Percentiles rank a stretch among this genome's conserved stretches.
phyloP scores from a whole-genome alignment of 352 stramenopile species.

The Globisporangium polare region DNA sequence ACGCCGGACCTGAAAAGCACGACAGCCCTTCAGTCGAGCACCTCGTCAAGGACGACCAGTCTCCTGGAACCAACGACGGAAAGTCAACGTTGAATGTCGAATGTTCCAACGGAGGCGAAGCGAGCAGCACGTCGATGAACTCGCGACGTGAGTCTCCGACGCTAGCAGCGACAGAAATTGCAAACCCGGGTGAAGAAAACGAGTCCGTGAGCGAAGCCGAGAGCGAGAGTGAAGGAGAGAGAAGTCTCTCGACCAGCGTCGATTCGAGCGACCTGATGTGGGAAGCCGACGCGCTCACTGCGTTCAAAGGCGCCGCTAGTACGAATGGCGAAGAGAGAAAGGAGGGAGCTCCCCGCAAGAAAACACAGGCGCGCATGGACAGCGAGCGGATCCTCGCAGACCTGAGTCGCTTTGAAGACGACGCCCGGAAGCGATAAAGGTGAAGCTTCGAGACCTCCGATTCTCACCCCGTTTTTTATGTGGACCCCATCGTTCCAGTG shows the following conservation, averaged over 20 bases:
- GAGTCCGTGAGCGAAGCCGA: not conserved
- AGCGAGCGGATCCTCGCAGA: slow-evolving; percentile 13
- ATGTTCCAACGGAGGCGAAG: not conserved
- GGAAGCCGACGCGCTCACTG: slow-evolving; percentile 27
- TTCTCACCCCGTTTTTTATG: not conserved
- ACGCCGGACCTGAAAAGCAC: no score
- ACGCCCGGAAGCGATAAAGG: no score
- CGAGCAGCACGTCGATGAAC: no score
- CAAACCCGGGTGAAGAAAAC: not conserved
- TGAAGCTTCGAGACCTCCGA: not conserved
- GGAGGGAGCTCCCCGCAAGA: not conserved
- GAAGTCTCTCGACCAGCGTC: slow-evolving; percentile 17
- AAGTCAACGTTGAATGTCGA: not conserved
- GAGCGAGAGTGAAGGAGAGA: slow-evolving; percentile 5
- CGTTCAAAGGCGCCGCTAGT: slow-evolving; percentile 1
- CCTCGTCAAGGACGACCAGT: no score
- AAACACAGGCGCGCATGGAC: slow-evolving; percentile 1
- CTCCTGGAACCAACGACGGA: not conserved
- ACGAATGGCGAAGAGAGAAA: not conserved
- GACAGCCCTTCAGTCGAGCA: no score
- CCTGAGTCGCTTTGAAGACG: slow-evolving; percentile 1
- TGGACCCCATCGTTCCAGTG: not conserved
- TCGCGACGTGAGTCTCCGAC: no score
- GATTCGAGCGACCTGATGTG: slow-evolving; percentile 33
- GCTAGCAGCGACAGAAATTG: not conserved